phyloP scores from a whole-genome alignment of 352 stramenopile genomes.

The Globisporangium solare region DNA sequence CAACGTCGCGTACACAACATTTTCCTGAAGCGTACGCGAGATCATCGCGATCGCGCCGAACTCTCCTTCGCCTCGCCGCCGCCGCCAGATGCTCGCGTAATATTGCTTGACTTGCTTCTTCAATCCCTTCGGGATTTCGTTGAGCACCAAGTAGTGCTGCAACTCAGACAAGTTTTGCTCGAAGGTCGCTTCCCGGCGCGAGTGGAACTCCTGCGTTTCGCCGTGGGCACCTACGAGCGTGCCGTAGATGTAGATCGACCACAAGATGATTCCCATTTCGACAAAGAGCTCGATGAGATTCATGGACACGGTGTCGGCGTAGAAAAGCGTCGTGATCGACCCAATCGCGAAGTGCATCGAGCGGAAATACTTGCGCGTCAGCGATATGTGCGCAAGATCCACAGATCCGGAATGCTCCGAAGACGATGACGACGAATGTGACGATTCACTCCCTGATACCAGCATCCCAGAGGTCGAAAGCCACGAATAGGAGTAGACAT shows the following conservation, averaged over 20 bases:
- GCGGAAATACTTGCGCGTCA: constrained; percentile 58
- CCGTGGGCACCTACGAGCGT: constrained; percentile 54
- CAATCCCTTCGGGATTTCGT: constrained; percentile 56
- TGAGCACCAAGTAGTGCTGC: constrained; percentile 67
- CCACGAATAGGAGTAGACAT: constrained; percentile 47
- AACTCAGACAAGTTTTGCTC: constrained; percentile 62
- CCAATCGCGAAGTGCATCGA: constrained; percentile 57
- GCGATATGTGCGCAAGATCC: constrained; percentile 25
- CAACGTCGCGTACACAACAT: constrained; percentile 55
- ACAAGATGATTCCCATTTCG: constrained; percentile 52
- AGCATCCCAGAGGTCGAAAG: constrained; percentile 56
- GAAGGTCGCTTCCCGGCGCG: constrained; percentile 42
- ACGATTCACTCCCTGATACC: constrained; percentile 15
- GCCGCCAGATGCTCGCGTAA: constrained; percentile 56
- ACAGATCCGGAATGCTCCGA: constrained; percentile 10
- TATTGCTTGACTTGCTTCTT: constrained; percentile 73
- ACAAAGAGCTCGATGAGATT: constrained; percentile 55
- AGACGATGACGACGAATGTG: constrained; percentile 9
- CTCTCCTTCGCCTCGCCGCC: constrained; percentile 48
- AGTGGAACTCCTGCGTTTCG: constrained; percentile 43
- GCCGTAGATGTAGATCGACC: constrained; percentile 72
- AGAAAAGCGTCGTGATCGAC: constrained; percentile 69
- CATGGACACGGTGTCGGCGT: constrained; percentile 65
- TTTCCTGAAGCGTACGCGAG: constrained; percentile 48
- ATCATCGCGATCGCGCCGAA: constrained; percentile 40